Percentiles rank a stretch among this genome's conserved stretches.
phyloP scores from a whole-genome alignment of 495 filamentous ascomycete species.

The Aspergillus bertholletiae region DNA sequence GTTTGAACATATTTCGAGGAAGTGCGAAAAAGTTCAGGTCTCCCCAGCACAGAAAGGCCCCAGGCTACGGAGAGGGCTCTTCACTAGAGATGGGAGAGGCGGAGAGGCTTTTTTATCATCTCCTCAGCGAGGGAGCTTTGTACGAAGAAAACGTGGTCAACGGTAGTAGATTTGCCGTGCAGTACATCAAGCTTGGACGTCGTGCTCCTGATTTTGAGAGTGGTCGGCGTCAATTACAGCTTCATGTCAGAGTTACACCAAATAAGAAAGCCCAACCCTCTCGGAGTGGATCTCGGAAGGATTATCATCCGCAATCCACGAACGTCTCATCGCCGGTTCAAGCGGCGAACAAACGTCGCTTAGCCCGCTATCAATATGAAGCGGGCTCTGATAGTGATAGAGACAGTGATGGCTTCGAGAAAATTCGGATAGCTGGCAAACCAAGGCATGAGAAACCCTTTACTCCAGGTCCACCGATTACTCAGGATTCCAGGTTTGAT shows the following conservation, averaged over 20 bases:
- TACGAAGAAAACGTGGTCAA: conserved; percentile 58
- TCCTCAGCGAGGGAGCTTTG: conserved; percentile 61
- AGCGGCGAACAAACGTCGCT: conserved; percentile 45
- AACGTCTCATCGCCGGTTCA: conserved; percentile 82
- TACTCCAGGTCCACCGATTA: conserved; percentile 67
- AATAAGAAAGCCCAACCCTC: conserved; percentile 37
- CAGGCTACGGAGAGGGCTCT: conserved; percentile 52
- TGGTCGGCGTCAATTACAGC: conserved; percentile 49
- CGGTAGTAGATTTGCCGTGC: conserved; percentile 52
- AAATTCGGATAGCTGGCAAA: conserved; percentile 42
- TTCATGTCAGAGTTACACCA: conserved; percentile 57
- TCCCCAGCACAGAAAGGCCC: conserved; percentile 42
- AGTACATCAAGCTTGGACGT: conserved; percentile 57
- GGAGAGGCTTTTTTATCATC: conserved; percentile 61
- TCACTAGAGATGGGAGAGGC: conserved; percentile 55
- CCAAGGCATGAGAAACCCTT: conserved; percentile 31
- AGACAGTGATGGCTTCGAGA: conserved; percentile 63
- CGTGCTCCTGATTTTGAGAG: conserved; percentile 49
- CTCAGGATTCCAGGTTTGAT: conserved; percentile 59
- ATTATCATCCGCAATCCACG: conserved; percentile 63
- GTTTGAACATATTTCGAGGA: conserved; percentile 60
- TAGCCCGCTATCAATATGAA: conserved; percentile 26
- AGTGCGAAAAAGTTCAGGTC: conserved; percentile 46
- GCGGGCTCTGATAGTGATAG: conserved; percentile 46
- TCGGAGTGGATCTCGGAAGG: conserved; percentile 24